These are phyloP conservation scores for Pulveroboletus sp. DNA, from an alignment of 768 basidiomycete species.

Conservation along the genomic window DNA sequence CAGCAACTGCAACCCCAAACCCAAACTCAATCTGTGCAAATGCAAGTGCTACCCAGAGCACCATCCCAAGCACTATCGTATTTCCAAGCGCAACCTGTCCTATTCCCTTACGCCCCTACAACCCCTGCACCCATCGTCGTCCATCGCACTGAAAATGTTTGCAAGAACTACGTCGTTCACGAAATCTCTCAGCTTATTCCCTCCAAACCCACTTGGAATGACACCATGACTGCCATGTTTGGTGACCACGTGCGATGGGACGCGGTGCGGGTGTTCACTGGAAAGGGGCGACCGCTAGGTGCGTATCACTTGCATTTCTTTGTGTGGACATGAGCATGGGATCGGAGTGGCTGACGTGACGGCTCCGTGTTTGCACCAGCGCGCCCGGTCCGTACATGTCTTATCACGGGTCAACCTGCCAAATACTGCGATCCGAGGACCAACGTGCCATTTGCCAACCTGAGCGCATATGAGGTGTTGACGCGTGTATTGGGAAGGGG, in stretches of 20 bases:
- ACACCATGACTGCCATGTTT: constrained; percentile 80
- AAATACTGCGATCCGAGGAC: constrained; percentile 78
- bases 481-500: constrained; percentile 60
- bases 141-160: constrained; percentile 45
- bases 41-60: no score
- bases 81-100: constrained; percentile 3
- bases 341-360: no score
- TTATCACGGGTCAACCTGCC: constrained; percentile 74
- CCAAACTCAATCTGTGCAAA: not conserved
- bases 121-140: constrained; percentile 16
- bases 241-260: constrained; percentile 84
- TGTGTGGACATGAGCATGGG: no score
- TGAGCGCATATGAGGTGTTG: constrained; percentile 60
- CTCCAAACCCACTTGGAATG: constrained; percentile 55
- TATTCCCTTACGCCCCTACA: constrained; percentile 9
- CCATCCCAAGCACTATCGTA: not conserved
- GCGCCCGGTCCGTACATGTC: constrained; percentile 63
- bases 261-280: constrained; percentile 57
- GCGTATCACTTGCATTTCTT: no score
- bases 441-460: constrained; percentile 73
- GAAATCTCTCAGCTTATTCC: constrained; percentile 48
- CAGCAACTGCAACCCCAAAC: constrained; percentile 1
- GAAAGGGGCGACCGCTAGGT: constrained; percentile 66
- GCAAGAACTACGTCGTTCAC: constrained; percentile 71
- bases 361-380: constrained; percentile 37